Evolutionary conservation across 2,329 filamentous ascomycete genomes (phyloP).

Genomic region (Cytospora mali): DNA sequence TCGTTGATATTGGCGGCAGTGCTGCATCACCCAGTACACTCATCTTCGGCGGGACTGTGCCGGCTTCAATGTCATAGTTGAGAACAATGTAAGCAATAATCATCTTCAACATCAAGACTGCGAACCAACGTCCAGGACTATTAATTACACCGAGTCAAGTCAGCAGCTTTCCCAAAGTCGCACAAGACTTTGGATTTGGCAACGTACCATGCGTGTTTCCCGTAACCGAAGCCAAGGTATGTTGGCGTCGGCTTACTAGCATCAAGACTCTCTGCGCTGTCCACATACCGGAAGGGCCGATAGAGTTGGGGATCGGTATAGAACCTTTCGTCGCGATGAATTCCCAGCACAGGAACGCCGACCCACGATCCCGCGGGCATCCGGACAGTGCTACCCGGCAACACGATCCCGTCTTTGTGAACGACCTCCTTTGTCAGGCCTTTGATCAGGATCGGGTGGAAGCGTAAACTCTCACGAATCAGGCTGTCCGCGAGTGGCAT

Average conservation of each 20-base stretch:
- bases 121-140: slow-evolving; percentile 9
- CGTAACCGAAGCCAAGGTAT: slow-evolving; percentile 4
- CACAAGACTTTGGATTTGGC: neutral
- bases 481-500: slow-evolving; percentile 5
- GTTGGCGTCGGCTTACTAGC: slow-evolving; percentile 9
- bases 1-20: slow-evolving; percentile 4
- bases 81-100: slow-evolving; percentile 7
- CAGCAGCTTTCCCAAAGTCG: neutral
- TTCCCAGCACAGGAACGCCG: slow-evolving; percentile 3
- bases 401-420: neutral
- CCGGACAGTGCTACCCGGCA: neutral
- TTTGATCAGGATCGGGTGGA: slow-evolving; percentile 5
- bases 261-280: neutral
- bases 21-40: slow-evolving; percentile 4
- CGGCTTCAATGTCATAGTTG: slow-evolving; percentile 6
- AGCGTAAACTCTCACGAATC: slow-evolving; percentile 9
- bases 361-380: slow-evolving; percentile 9
- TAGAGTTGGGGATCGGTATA: slow-evolving; percentile 1
- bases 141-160: neutral
- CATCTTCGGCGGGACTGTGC: slow-evolving; percentile 1
- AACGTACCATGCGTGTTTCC: slow-evolving; percentile 3
- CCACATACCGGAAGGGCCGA: slow-evolving; percentile 1
- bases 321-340: slow-evolving; percentile 8
- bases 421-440: slow-evolving; percentile 9
- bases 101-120: slow-evolving; percentile 8